These are phyloP conservation scores for Diaporthe sp. DNA, from an alignment of 2,329 filamentous ascomycete genomes.

Conservation along the genomic window DNA sequence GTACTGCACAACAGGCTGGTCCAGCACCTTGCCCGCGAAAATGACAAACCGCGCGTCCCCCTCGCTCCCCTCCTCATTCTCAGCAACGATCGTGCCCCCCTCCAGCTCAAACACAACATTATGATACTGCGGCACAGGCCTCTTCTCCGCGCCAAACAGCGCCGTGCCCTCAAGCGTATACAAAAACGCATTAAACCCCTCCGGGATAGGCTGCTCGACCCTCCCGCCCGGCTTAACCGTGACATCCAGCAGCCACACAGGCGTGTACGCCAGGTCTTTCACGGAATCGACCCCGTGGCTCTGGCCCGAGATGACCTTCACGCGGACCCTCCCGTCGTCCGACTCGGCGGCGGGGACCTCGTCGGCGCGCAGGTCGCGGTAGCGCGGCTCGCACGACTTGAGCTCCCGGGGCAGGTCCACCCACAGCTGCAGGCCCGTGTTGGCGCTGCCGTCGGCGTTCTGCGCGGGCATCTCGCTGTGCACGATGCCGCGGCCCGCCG, in stretches of 20 bases:
- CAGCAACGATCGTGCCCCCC: constrained; percentile 82
- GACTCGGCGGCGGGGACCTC: constrained; percentile 85
- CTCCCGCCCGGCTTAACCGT: constrained; percentile 83
- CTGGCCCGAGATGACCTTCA: constrained; percentile 93
- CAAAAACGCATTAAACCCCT: constrained; percentile 90
- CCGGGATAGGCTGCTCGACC: constrained; percentile 81
- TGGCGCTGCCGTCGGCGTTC: constrained; percentile 81
- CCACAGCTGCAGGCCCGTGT: constrained; percentile 94
- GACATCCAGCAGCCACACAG: constrained; percentile 95
- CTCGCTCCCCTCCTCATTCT: constrained; percentile 76
- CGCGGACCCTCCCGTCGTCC: constrained; percentile 79
- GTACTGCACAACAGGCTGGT: constrained; percentile 87
- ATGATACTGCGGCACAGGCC: constrained; percentile 78
- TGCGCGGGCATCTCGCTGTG: constrained; percentile 95
- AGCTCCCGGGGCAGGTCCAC: constrained; percentile 87
- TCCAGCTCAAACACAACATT: constrained; percentile 89
- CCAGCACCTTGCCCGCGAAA: constrained; percentile 83
- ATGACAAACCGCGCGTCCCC: constrained; percentile 75
- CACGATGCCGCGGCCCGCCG: constrained; percentile 90
- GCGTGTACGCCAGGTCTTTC: constrained; percentile 93
- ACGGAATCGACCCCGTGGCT: constrained; percentile 88
- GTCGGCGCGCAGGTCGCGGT: constrained; percentile 83
- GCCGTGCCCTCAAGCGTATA: constrained; percentile 86
- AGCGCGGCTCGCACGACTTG: constrained; percentile 91
- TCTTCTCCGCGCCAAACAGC: constrained; percentile 68